Base-by-base conservation (phyloP, 2,329 filamentous ascomycete genomes). In the Colletotrichum tabaci region DNA sequence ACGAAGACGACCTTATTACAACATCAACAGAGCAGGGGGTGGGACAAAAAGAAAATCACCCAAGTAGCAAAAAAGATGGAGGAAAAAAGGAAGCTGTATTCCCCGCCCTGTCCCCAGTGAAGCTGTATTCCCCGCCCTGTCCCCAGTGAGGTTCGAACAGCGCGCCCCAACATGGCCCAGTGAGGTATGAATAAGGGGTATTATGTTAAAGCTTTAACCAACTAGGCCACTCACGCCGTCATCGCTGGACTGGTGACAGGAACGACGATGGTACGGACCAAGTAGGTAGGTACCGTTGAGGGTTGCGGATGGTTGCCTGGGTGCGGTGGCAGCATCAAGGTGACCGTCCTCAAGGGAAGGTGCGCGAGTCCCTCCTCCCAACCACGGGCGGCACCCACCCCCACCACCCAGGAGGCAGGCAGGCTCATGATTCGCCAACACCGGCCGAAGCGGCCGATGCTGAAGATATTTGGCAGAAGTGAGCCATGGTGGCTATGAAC, bases 241-340 rank as follows among this genome's bases (percentile, higher is more conserved):
- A 42, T 57, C 53, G n/a, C n/a, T 53, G 53, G 53, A 57, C 53
- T 23, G 53, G 13, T 40, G 53, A 23, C 53, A 57, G 9, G 35
- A 10, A 38, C 26, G 6, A 55, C 30, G 26, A 10, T 21, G 52
- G 5, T 2, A 55, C n/a, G 26, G 15, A 55, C 13, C 4, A 55
- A n/a, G 18, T 55, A 55, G 18, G 42, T 44, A 44, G 42, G 2
- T 18, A 13, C n/a, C 9, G n/a, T 55, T 18, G 9, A 55, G n/a
- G 18, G 9, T 8, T 38, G 35, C 4, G 52, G 18, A 13, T 38
- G 52, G 52, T 7, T 38, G 30, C 26, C 52, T 38, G 52, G 18
- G 50, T 12, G 30, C 10, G 30, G 52, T 13, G 30, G 26, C 35
- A 9, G 30, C 30, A 35, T n/a, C 15, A 57, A 57, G 53, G 53